Conservation (phyloP, 2,329 filamentous ascomycete species). For the Moelleriella libera region DNA sequence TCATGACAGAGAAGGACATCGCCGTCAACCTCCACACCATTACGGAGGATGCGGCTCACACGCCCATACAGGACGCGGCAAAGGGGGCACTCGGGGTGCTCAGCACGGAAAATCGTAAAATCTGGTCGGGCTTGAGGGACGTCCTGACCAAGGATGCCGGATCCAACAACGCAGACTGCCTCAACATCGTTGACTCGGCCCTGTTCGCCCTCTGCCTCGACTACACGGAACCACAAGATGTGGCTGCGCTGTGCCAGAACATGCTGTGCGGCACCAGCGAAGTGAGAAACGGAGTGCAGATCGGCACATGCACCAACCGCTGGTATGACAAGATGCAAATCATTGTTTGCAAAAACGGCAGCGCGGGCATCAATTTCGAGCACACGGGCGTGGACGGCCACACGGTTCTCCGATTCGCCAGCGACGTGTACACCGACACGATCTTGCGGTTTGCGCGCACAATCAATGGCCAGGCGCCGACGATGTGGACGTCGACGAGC, state of each 20-base stretch:
- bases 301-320: constrained; percentile 92
- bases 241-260: constrained; percentile 83
- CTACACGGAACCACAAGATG: constrained; percentile 71
- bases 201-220: constrained; percentile 88
- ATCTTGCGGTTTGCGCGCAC: constrained; percentile 89
- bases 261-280: constrained; percentile 96
- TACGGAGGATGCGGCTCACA: constrained; percentile 77
- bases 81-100: constrained; percentile 87
- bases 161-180: constrained; percentile 89
- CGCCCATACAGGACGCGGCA: constrained; percentile 85
- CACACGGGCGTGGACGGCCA: constrained; percentile 97
- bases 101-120: constrained; percentile 91
- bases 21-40: constrained; percentile 85
- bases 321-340: constrained; percentile 99
- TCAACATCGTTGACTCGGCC: constrained; percentile 90
- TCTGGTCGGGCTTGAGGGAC: constrained; percentile 85
- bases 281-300: constrained; percentile 84
- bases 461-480: constrained; percentile 88
- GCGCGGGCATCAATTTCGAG: constrained; percentile 97
- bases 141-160: constrained; percentile 72
- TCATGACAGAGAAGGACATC: constrained; percentile 94
- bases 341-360: constrained; percentile 97
- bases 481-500: constrained; percentile 78
- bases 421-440: constrained; percentile 93
- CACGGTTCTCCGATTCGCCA: constrained; percentile 90